Conservation (phyloP, 805 yeast genomes). For the Wickerhamiella parazyma region DNA sequence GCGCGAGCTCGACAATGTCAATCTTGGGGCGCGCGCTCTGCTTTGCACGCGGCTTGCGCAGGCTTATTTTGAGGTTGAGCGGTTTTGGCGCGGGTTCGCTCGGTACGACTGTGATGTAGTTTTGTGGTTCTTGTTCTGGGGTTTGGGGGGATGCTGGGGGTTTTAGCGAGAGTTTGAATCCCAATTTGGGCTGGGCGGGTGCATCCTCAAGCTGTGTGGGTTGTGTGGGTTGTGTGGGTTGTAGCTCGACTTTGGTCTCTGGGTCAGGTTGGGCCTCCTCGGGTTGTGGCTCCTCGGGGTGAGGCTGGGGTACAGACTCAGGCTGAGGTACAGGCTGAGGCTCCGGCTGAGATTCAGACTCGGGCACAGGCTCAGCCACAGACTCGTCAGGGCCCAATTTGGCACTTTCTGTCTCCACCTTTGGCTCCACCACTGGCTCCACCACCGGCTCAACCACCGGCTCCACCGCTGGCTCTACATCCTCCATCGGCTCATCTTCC, state of each 20-base stretch:
- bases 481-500: not conserved
- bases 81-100: slow-evolving; percentile 4
- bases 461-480: not conserved
- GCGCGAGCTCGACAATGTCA: slow-evolving; percentile 17
- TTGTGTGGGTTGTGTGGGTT: not conserved
- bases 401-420: no score
- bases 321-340: not conserved
- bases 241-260: no score
- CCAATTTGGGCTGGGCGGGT: not conserved
- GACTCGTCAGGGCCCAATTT: no score
- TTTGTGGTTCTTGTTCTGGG: not conserved
- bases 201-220: not conserved
- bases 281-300: no score
- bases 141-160: not conserved
- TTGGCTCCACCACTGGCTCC: not conserved
- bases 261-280: no score
- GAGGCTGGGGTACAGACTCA: no score
- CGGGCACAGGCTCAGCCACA: not conserved
- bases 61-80: slow-evolving; percentile 16
- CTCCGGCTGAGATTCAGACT: no score
- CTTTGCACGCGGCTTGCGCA: slow-evolving; percentile 11
- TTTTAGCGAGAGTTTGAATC: not conserved
- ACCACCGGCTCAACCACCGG: not conserved
- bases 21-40: slow-evolving; percentile 18
- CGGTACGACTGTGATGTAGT: slow-evolving; percentile 5